Evolutionary conservation across 768 basidiomycete genomes (phyloP), one percentile per base, ranked within the genome.

Genomic region (Collybia mongolica): DNA sequence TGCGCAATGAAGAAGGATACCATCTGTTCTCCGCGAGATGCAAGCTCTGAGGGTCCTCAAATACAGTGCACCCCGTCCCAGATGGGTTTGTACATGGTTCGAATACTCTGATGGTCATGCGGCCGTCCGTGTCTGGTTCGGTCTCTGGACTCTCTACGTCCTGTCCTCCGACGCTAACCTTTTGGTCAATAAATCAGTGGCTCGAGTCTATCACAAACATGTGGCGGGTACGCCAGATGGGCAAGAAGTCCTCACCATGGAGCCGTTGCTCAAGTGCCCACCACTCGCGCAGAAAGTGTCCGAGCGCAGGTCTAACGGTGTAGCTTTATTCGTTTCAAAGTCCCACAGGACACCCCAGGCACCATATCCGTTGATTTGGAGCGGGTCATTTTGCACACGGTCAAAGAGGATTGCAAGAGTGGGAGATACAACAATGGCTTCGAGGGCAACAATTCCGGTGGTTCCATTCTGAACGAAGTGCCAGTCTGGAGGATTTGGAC

Each of bases 331-430:
- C 1, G 73, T 74, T 52, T 67, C 61, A 9, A 77, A 54, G 48
- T 76, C 66, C 57, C 74, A 70, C 14, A 77, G 60, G 6, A 71
- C 73, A 23, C 70, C 72, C 76, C 76, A 77, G 6, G 76, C 76
- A 15, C 72, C 60, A 51, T 75, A 73, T 1, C 69, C 71, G 43
- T 74, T 65, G 47, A 76, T 61, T 17, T 57, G 64, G 1, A 76
- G 58, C 12, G 74, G 70, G 39, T 78, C 75, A 49, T 76, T 65
- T 39, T 55, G 45, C 17, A 48, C 54, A 15, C 54, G 54, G 20
- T 55, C 54, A 18, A 64, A 64, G 48, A 64, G 56, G 14, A 65
- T 20, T 14, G 59, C 55, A 8, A 63, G 54, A 1, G 56, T 65
- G 4, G 60, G 60, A 3, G 62, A 64, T 39, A 65, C 55, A 6